Evolutionary conservation across 805 yeast genomes (phyloP), one percentile per base, ranked within the genome.

Genomic region (Grigorovia jiainica): DNA sequence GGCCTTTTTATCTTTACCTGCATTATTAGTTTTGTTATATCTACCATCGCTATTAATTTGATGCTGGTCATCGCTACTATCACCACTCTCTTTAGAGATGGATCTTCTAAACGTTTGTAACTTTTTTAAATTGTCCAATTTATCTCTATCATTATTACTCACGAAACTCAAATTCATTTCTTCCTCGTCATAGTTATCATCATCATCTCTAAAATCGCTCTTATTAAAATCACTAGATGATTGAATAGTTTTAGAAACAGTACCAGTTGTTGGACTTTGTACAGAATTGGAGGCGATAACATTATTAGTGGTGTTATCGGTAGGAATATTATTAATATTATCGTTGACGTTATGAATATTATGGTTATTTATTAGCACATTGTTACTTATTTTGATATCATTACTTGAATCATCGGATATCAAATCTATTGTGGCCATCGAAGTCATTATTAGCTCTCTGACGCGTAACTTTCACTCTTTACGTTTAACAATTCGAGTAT

Each of bases 401-500:
- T 18, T 11, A 15, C 42, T 44, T 8, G 48, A 48, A 30, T 41
- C 46, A 7, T 49, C 52, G 20, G 34, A 38, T 5, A 52, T 50
- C 20, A 54, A 42, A 39, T 54, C 58, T 25, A 54, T 54, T 16
- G 55, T 50, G 25, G 51, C 50, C 20, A 31, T 15, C 19, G 11
- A 15, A 4, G 34, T 15, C 34, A 16, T 27, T 13, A 10, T 7
- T 13, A 7, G 6, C n/a, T 15, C 3, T 13, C n/a, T 13, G 6
- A 8, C 24, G 15, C 31, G 31, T 27, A 10, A 7, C n/a, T n/a
- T 7, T 27, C n/a, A 21, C 8, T 6, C 8, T 21, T 6, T 21
- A 21, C n/a, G n/a, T 27, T 10, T 27, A 27, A 27, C 16, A 27
- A 13, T 10, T 7, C n/a, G n/a, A n/a, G n/a, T n/a, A 89, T 96